These are phyloP conservation scores for Apiospora hydei DNA, from an alignment of 2,329 filamentous ascomycete species.

Conservation along the genomic window DNA sequence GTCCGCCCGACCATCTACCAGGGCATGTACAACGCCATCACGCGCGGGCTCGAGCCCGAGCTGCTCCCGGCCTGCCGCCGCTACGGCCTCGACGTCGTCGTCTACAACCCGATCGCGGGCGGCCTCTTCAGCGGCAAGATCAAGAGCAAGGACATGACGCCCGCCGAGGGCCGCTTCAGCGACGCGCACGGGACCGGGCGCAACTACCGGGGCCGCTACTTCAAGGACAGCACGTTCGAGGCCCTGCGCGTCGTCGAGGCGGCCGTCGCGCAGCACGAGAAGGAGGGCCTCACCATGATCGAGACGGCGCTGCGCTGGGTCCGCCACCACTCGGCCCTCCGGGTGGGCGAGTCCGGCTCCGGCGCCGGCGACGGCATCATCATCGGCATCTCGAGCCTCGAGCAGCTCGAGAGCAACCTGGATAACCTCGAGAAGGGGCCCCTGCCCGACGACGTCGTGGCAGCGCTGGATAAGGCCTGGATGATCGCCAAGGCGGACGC, in stretches of 20 bases:
- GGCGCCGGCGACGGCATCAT: constrained; percentile 65
- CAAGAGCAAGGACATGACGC: constrained; percentile 68
- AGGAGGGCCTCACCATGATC: constrained; percentile 65
- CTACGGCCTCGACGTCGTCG: constrained; percentile 79
- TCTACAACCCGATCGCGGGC: constrained; percentile 84
- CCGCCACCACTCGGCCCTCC: constrained; percentile 71
- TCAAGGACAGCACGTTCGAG: constrained; percentile 68
- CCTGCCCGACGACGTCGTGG: constrained; percentile 77
- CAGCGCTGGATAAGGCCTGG: constrained; percentile 82
- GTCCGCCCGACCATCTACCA: constrained; percentile 86
- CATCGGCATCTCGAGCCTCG: constrained; percentile 64
- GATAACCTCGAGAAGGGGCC: constrained; percentile 71
- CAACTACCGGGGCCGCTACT: constrained; percentile 74
- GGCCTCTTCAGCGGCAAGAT: constrained; percentile 84
- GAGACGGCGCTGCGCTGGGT: constrained; percentile 79
- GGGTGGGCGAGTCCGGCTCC: constrained; percentile 35
- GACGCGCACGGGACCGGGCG: constrained; percentile 56
- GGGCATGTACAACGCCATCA: constrained; percentile 87
- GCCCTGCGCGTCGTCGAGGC: constrained; percentile 73
- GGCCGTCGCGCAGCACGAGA: constrained; percentile 67
- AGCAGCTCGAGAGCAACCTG: constrained; percentile 66
- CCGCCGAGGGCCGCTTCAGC: constrained; percentile 74
- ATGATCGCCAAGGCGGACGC: constrained; percentile 66
- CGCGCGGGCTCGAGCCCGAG: constrained; percentile 77
- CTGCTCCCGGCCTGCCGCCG: constrained; percentile 76